Evolutionary conservation across 2,329 filamentous ascomycete genomes (phyloP).

Genomic region (Aspergillus vadensis): DNA sequence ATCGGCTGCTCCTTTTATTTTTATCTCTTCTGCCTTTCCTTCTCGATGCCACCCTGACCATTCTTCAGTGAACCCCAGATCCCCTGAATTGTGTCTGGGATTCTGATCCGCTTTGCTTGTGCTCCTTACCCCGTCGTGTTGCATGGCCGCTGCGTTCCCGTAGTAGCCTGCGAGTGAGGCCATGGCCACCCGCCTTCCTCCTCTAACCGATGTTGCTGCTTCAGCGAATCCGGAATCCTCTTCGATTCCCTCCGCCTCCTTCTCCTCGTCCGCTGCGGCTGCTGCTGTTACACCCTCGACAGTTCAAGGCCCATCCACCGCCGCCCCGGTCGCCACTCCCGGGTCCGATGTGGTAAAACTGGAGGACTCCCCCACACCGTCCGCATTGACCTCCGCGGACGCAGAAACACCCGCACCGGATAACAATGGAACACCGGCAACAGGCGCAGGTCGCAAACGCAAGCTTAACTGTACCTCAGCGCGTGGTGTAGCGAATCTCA

Average conservation of each 20-base stretch:
- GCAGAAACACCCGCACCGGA: conserved; percentile 24
- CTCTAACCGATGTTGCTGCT: conserved; percentile 30
- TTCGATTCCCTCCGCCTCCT: conserved; percentile 12
- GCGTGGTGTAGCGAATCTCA: conserved; percentile 82
- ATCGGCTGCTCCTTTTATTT: not conserved
- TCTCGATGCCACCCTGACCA: conserved; percentile 7
- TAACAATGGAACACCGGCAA: conserved; percentile 19
- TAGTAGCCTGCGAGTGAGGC: conserved; percentile 34
- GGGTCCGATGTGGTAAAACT: conserved; percentile 23
- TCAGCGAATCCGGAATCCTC: conserved; percentile 25
- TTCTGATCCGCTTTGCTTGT: conserved; percentile 7
- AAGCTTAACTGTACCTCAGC: conserved; percentile 49
- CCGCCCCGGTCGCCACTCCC: conserved; percentile 11
- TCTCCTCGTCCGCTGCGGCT: not conserved
- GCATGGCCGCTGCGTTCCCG: conserved; percentile 31
- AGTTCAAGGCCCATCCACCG: conserved; percentile 8
- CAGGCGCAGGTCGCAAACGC: conserved; percentile 42
- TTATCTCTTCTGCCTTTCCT: not conserved
- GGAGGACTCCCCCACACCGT: conserved; percentile 31
- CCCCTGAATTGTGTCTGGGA: not conserved
- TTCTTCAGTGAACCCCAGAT: conserved; percentile 8
- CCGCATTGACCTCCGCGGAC: conserved; percentile 27
- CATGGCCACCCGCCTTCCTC: conserved; percentile 37
- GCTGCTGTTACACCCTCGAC: not conserved
- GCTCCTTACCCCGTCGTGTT: conserved; percentile 14